Conservation (phyloP, 2,329 filamentous ascomycete species). For the Ophiostoma quercus region DNA sequence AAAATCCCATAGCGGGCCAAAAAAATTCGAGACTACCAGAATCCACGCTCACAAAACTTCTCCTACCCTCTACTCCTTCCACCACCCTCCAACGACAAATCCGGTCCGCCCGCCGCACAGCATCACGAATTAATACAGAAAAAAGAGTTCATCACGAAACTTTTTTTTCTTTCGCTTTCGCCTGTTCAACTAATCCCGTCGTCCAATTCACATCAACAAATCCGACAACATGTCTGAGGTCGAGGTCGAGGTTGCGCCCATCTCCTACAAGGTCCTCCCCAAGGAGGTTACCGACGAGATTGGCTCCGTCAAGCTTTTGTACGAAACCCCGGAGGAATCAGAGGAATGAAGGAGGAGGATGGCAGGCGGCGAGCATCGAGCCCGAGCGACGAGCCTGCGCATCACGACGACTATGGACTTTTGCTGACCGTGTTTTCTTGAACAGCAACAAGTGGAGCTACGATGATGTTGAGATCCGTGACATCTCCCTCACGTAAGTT, state of each 20-base stretch:
- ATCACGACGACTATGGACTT: not conserved
- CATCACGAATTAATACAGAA: constrained; percentile 17
- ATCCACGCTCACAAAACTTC: constrained; percentile 20
- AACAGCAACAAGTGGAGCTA: constrained; percentile 76
- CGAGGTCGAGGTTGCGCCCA: constrained; percentile 87
- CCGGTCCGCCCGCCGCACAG: constrained; percentile 19
- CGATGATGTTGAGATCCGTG: constrained; percentile 98
- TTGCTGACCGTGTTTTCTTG: constrained; percentile 22
- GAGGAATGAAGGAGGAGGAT: not conserved
- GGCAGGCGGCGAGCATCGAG: not conserved
- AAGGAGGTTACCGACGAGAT: constrained; percentile 88
- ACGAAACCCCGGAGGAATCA: constrained; percentile 17
- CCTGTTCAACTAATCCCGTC: constrained; percentile 23
- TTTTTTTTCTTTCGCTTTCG: constrained; percentile 19
- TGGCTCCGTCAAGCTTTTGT: constrained; percentile 86
- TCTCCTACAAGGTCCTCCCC: constrained; percentile 72
- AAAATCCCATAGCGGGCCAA: constrained; percentile 23
- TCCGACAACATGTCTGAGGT: constrained; percentile 74
- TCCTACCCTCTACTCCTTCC: constrained; percentile 10
- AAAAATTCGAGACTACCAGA: constrained; percentile 22
- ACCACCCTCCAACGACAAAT: constrained; percentile 19
- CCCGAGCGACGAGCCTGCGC: not conserved
- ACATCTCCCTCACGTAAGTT: constrained; percentile 98
- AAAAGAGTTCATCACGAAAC: constrained; percentile 18
- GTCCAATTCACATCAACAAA: constrained; percentile 34